These are phyloP conservation scores for Ophiostoma sp. DNA, from an alignment of 2,329 filamentous ascomycete genomes.

Conservation along the genomic window DNA sequence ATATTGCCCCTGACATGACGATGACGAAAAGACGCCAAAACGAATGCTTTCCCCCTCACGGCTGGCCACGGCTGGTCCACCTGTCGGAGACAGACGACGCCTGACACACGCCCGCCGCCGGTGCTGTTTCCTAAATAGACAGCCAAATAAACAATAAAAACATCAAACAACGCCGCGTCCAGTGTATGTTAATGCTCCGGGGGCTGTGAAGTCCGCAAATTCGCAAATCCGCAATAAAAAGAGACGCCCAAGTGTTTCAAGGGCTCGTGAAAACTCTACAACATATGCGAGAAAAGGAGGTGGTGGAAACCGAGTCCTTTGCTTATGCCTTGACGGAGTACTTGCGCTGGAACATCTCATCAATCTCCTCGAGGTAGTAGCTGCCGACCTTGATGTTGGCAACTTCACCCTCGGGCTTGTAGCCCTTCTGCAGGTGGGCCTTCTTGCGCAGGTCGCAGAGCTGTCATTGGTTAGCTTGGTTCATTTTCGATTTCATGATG, in stretches of 20 bases:
- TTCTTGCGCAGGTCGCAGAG: constrained; percentile 78
- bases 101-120: neutral
- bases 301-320: neutral
- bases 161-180: constrained; percentile 20
- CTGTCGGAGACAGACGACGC: neutral
- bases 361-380: constrained; percentile 75
- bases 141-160: constrained; percentile 15
- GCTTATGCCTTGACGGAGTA: constrained; percentile 68
- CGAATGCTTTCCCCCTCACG: constrained; percentile 9
- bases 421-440: constrained; percentile 77
- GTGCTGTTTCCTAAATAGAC: neutral
- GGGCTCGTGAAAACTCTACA: neutral
- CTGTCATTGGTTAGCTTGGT: constrained; percentile 38
- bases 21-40: constrained; percentile 5
- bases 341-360: constrained; percentile 79
- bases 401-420: constrained; percentile 61
- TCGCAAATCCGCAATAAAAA: constrained; percentile 1
- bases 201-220: constrained; percentile 5
- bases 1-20: constrained; percentile 18
- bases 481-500: constrained; percentile 22
- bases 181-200: constrained; percentile 23
- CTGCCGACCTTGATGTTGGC: constrained; percentile 62
- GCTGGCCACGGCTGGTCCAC: constrained; percentile 1
- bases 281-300: neutral
- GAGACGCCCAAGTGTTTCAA: constrained; percentile 5